Percentiles rank a stretch among this genome's conserved stretches.
Evolutionary conservation across 495 filamentous ascomycete species (phyloP).

Genomic region (Penicillium cosmopolitanum): DNA sequence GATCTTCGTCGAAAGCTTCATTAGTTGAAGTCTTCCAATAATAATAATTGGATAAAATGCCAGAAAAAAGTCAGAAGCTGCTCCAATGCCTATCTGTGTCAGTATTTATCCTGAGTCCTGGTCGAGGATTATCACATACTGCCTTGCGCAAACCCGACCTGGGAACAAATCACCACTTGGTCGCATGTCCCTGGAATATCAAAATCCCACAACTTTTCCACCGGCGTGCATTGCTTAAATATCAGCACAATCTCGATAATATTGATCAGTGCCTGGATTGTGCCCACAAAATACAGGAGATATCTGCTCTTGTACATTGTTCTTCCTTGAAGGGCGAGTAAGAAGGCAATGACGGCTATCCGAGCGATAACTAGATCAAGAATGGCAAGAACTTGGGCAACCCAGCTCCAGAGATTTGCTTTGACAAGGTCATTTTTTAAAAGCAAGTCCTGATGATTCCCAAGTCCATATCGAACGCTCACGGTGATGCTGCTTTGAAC

Average conservation of each 20-base stretch:
- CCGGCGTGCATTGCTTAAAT: slow-evolving; percentile 32
- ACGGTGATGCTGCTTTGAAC: slow-evolving; percentile 28
- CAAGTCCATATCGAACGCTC: slow-evolving; percentile 28
- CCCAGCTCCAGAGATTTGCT: slow-evolving; percentile 36
- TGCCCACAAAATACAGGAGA: slow-evolving; percentile 32
- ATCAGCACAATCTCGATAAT: slow-evolving; percentile 26
- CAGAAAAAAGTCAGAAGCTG: slow-evolving; percentile 35
- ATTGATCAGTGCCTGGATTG: slow-evolving; percentile 28
- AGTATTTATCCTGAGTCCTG: neutral
- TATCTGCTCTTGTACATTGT: slow-evolving; percentile 22
- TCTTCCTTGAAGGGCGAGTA: slow-evolving; percentile 32
- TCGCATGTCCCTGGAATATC: slow-evolving; percentile 29
- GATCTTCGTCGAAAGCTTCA: slow-evolving; percentile 36
- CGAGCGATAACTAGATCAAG: slow-evolving; percentile 28
- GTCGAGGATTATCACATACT: slow-evolving; percentile 16
- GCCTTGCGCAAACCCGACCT: slow-evolving; percentile 30
- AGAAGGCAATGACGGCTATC: slow-evolving; percentile 37
- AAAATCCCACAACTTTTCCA: slow-evolving; percentile 29
- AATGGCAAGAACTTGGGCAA: slow-evolving; percentile 31
- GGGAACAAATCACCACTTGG: slow-evolving; percentile 22
- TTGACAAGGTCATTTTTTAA: slow-evolving; percentile 22
- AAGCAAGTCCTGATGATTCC: slow-evolving; percentile 29
- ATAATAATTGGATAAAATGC: slow-evolving; percentile 38
- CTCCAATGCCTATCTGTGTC: slow-evolving; percentile 26
- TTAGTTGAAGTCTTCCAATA: slow-evolving; percentile 34